Conservation (phyloP, 768 basidiomycete genomes). For the Pleurotus djamor region DNA sequence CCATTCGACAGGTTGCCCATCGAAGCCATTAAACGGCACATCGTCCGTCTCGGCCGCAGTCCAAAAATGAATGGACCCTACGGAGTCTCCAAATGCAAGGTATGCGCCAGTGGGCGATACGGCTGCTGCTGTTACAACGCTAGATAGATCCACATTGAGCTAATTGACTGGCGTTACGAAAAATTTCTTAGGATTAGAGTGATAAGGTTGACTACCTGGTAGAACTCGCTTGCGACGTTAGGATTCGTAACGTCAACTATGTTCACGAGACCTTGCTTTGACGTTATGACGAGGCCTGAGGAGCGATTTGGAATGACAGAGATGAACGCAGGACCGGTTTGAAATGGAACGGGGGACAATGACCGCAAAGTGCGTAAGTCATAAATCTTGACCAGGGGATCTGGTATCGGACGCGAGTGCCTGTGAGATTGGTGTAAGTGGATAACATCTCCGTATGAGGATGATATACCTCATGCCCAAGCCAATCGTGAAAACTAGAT, state of each 20-base stretch:
- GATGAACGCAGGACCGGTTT: conserved; percentile 84
- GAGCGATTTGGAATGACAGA: conserved; percentile 75
- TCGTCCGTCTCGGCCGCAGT: conserved; percentile 67
- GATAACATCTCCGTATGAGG: background rate
- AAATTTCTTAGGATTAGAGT: background rate
- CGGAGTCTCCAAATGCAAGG: conserved; percentile 88
- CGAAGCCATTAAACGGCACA: conserved; percentile 85
- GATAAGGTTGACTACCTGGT: conserved; percentile 54
- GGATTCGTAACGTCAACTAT: conserved; percentile 79
- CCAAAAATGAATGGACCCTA: conserved; percentile 80
- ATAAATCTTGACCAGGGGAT: conserved; percentile 91
- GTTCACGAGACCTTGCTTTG: conserved; percentile 81
- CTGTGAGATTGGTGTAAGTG: conserved; percentile 33
- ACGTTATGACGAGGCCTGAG: conserved; percentile 72
- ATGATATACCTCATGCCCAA: conserved; percentile 70
- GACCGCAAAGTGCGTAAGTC: conserved; percentile 84
- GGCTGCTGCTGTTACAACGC: conserved; percentile 77
- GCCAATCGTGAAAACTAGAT: conserved; percentile 84
- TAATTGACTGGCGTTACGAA: conserved; percentile 21
- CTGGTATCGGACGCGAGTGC: conserved; percentile 84
- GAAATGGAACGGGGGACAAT: conserved; percentile 84
- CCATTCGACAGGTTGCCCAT: conserved; percentile 85
- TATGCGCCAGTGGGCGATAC: conserved; percentile 88
- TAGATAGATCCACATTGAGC: conserved; percentile 56
- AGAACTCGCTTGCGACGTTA: conserved; percentile 67